Evolutionary conservation across 1,139 yeast genomes (phyloP), one percentile per base, ranked within the genome.

Genomic region (Hyphopichia fennica): DNA sequence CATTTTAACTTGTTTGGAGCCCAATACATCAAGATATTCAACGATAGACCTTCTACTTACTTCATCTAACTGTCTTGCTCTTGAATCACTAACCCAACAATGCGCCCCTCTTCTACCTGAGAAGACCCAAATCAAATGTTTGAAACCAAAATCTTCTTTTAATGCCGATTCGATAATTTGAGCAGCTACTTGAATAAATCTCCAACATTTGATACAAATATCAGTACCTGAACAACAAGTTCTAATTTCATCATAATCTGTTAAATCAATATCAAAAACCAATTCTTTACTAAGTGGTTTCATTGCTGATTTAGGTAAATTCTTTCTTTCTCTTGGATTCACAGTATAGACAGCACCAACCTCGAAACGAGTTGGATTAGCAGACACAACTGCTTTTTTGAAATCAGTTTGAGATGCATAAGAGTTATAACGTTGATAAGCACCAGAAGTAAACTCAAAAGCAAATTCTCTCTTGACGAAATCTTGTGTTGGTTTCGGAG

Each of bases 41-140:
- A 91, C 84, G 11, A 93, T 77, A 2, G 96, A 82, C 51, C 85
- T 75, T 53, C 99, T 77, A 44, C 80, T 79, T 3, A 68, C 54
- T 59, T 95, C 99, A 53, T 81, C 87, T 49, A 93, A 66, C 2
- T 63, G 58, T 43, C 97, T 72, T 0, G 97, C 96, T 39, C 91
- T 70, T 41, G 79, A 66, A 60, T 95, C 99, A 63, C 96, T 87
- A 20, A 93, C 77, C 99, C 99, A 93, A 54, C 98, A 95, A 73
- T 93, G 99, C 20, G 96, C 96, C 63, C 99, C 99, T 77, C 99
- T 87, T 72, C 99, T 84, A 38, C 99, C 99, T 0, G 97, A 89
- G 60, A 89, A 93, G 2, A 93, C 96, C 99, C 99, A 93, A 37
- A 93, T 71, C 58, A 90, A 70, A 60, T 89, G 84, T 43, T 82